These are phyloP conservation scores for Penicillium fimorum DNA, from an alignment of 495 filamentous ascomycete genomes.

Conservation along the genomic window DNA sequence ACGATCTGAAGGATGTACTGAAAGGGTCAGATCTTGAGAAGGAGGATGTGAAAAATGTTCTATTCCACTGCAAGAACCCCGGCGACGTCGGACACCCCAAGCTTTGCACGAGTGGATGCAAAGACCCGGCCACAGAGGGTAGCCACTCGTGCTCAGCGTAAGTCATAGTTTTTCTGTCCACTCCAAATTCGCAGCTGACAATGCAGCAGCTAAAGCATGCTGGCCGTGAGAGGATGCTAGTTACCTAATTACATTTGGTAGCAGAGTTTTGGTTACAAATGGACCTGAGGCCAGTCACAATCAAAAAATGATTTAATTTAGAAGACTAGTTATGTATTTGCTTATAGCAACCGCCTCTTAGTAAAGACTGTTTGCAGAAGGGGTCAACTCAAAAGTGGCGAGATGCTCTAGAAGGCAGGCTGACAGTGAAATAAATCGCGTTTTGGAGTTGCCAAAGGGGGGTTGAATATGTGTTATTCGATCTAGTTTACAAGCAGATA, in stretches of 20 bases:
- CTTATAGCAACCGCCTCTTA: neutral
- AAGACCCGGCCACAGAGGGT: conserved; percentile 32
- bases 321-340: neutral
- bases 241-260: neutral
- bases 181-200: neutral
- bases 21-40: conserved; percentile 35
- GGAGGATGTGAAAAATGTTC: conserved; percentile 30
- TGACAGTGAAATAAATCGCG: neutral
- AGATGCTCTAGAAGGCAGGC: neutral
- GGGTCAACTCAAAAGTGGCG: neutral
- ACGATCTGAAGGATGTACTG: conserved; percentile 32
- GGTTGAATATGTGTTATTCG: too few species aligned
- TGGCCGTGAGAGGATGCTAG: neutral
- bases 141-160: conserved; percentile 35
- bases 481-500: too few species aligned
- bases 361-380: neutral
- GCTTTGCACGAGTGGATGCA: conserved; percentile 35
- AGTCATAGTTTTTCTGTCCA: neutral
- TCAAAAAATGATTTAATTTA: neutral
- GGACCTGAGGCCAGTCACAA: neutral
- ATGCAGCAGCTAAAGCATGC: neutral
- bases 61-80: conserved; percentile 44
- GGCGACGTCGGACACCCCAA: conserved; percentile 39
- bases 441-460: too few species aligned
- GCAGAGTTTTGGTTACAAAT: neutral